phyloP scores from a whole-genome alignment of 345 rosid species.

The Psidium friedrichsthalianum region DNA sequence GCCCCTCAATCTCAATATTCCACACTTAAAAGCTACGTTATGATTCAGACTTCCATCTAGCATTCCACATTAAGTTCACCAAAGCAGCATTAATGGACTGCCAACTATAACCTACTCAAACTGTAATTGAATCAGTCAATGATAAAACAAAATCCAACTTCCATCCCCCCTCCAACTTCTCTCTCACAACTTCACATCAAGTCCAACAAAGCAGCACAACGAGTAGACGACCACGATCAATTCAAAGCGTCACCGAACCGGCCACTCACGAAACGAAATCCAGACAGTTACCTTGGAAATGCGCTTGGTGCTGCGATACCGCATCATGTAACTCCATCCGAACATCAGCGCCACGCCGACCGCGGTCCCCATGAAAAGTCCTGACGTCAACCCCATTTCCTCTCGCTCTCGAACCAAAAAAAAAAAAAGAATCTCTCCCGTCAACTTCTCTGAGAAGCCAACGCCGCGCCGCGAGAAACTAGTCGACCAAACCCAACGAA shows the following conservation, averaged over 20 bases:
- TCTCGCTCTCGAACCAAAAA: neutral
- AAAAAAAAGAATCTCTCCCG: neutral
- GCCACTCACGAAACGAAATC: neutral
- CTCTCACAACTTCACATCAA: neutral
- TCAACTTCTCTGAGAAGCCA: neutral
- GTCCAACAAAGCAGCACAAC: neutral
- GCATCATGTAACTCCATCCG: conserved; percentile 92
- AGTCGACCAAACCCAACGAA: neutral
- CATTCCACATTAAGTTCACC: neutral
- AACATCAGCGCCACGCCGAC: conserved; percentile 89
- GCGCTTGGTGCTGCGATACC: conserved; percentile 67
- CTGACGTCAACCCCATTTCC: conserved; percentile 79
- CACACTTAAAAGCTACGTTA: neutral
- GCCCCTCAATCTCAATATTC: neutral
- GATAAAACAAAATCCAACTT: neutral
- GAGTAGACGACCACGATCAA: neutral
- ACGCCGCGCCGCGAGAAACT: neutral
- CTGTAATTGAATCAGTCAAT: neutral
- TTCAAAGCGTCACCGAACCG: neutral
- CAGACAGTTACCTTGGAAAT: conserved; percentile 50
- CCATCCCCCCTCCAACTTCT: neutral
- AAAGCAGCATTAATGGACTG: neutral
- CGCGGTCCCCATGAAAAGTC: conserved; percentile 62
- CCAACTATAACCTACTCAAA: neutral
- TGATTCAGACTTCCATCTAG: neutral